Percentiles rank a stretch among this genome's conserved stretches.
Evolutionary conservation across 2,329 filamentous ascomycete species (phyloP).

Genomic region (Colletotrichum liriopes): DNA sequence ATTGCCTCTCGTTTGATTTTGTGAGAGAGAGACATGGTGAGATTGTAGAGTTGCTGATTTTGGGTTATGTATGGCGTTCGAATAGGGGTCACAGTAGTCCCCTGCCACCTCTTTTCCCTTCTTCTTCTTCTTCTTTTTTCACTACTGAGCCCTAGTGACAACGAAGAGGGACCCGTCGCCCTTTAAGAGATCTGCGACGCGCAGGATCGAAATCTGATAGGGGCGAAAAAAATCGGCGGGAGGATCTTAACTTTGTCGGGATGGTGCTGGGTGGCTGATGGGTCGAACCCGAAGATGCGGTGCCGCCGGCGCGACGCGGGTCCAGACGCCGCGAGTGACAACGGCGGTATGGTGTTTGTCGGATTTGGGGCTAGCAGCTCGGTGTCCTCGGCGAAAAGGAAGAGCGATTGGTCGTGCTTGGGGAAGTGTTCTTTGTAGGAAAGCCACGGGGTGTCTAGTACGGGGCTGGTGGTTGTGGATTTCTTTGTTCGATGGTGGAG

Average conservation of each 20-base stretch:
- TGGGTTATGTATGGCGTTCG: constrained; percentile 11
- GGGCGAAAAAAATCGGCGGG: neutral
- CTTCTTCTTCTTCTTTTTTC: no score
- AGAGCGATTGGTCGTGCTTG: constrained; percentile 5
- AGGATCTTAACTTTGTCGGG: constrained; percentile 2
- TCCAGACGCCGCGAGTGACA: constrained; percentile 1
- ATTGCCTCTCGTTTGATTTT: constrained; percentile 30
- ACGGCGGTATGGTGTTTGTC: constrained; percentile 23
- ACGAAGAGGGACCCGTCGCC: neutral
- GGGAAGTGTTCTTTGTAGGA: constrained; percentile 8
- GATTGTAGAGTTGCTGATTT: neutral
- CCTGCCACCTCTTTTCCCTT: constrained; percentile 1
- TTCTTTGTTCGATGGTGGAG: constrained; percentile 21
- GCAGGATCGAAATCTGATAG: neutral
- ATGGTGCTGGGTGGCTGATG: neutral
- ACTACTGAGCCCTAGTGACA: neutral
- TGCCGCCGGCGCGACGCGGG: constrained; percentile 15
- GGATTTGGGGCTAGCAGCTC: constrained; percentile 7
- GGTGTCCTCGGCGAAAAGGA: neutral
- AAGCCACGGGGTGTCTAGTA: constrained; percentile 24
- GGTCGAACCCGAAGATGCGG: constrained; percentile 13
- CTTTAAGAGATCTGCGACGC: constrained; percentile 4
- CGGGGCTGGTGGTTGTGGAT: constrained; percentile 3
- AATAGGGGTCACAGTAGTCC: constrained; percentile 1
- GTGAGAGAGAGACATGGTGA: constrained; percentile 26